A percentile compares a stretch with the other conserved stretches of the same genome.
These are phyloP conservation scores for Teratosphaeria nubilosa DNA, from an alignment of 2,329 filamentous ascomycete species.

Conservation along the genomic window DNA sequence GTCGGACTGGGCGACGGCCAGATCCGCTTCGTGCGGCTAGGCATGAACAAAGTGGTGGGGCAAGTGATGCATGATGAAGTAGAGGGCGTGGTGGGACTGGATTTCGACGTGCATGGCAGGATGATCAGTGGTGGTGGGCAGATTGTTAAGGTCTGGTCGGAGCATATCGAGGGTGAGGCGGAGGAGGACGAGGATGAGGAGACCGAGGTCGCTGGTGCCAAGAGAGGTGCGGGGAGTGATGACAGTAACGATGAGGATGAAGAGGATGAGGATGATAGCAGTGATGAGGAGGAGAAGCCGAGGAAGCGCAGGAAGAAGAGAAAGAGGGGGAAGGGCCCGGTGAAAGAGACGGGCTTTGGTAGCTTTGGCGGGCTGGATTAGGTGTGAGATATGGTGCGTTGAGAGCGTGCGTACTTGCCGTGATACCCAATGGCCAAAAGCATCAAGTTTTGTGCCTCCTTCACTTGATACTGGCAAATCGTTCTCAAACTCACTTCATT, in stretches of 20 bases:
- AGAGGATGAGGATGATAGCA: constrained; percentile 31
- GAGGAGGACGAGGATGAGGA: constrained; percentile 40
- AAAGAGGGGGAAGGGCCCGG: constrained; percentile 24
- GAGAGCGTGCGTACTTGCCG: background rate
- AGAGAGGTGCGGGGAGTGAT: constrained; percentile 41
- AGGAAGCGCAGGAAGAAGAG: constrained; percentile 33
- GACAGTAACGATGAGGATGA: constrained; percentile 37
- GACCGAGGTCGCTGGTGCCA: constrained; percentile 24
- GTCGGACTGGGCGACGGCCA: constrained; percentile 74
- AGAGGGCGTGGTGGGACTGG: constrained; percentile 72
- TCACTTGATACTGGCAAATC: too few relatives aligned
- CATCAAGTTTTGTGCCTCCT: too few relatives aligned
- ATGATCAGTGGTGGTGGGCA: constrained; percentile 84
- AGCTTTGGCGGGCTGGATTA: constrained; percentile 19
- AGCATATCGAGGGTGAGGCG: constrained; percentile 49
- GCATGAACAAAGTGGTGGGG: constrained; percentile 58
- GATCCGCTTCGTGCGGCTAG: constrained; percentile 66
- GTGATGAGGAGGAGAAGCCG: constrained; percentile 29
- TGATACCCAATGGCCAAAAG: background rate
- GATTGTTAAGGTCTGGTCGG: constrained; percentile 81
- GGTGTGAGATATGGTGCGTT: background rate
- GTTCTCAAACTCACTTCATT: too few relatives aligned
- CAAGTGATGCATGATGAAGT: constrained; percentile 71
- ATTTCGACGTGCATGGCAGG: constrained; percentile 73
- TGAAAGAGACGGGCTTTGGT: constrained; percentile 5